Conservation (phyloP, 176 grass and related monocot genomes). For the Oryza glaberrima region DNA sequence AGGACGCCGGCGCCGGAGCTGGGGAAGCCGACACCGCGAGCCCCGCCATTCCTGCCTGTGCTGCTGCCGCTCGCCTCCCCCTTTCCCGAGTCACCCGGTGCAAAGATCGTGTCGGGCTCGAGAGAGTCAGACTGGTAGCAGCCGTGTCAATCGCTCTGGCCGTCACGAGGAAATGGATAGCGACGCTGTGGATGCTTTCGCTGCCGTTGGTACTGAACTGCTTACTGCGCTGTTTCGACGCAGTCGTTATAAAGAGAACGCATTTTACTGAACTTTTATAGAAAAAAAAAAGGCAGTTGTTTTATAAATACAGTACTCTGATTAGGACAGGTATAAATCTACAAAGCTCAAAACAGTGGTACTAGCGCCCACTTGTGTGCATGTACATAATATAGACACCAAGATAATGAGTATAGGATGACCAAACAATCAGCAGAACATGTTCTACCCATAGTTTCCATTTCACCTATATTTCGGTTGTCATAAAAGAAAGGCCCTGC, state of each 20-base stretch:
- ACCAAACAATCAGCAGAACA: background rate
- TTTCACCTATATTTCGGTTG: background rate
- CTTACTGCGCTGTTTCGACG: background rate
- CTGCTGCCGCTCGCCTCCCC: background rate
- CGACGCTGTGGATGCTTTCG: conserved; percentile 22
- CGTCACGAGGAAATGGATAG: conserved; percentile 34
- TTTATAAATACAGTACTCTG: background rate
- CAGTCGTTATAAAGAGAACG: background rate
- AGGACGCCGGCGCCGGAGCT: conserved; percentile 15
- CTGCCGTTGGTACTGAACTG: background rate
- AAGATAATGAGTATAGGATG: background rate
- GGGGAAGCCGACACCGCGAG: conserved; percentile 24
- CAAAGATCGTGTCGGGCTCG: conserved; percentile 5
- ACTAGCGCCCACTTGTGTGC: too few relatives aligned
- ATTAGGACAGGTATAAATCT: background rate
- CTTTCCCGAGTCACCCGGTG: background rate
- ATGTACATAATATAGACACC: too few relatives aligned
- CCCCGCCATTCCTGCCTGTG: conserved; percentile 27
- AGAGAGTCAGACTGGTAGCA: background rate
- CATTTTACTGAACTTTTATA: background rate
- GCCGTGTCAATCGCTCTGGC: background rate
- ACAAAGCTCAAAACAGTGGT: background rate
- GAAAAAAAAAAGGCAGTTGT: background rate
- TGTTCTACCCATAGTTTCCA: background rate
- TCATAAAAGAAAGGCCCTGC: background rate